Evolutionary conservation across 495 filamentous ascomycete species (phyloP).

Genomic region (Aspergillus heteromorphus): DNA sequence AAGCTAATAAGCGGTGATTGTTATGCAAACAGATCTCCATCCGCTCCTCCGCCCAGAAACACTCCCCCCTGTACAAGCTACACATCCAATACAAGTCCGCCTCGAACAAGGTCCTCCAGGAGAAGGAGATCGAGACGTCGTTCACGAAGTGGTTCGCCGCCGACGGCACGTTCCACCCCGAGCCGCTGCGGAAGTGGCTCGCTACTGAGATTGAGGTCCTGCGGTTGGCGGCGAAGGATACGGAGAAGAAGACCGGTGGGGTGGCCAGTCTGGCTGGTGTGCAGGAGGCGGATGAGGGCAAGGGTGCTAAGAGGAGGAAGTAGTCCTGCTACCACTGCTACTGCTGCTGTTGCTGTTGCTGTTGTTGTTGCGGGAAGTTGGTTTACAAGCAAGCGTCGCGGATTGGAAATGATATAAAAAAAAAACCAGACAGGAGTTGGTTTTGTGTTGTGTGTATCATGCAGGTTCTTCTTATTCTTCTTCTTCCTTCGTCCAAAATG

Average conservation of each 20-base stretch:
- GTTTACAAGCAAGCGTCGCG: background rate
- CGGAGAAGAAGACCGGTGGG: constrained; percentile 40
- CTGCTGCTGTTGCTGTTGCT: background rate
- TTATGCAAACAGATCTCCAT: constrained; percentile 65
- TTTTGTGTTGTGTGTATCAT: background rate
- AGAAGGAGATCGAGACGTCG: constrained; percentile 54
- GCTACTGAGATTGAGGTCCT: constrained; percentile 64
- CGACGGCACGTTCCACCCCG: constrained; percentile 73
- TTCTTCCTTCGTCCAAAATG: no score
- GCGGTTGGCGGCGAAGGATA: constrained; percentile 58
- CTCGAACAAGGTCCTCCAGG: constrained; percentile 36
- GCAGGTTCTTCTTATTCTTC: no score
- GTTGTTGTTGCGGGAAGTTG: background rate
- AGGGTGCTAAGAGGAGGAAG: constrained; percentile 10
- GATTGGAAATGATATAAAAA: no score
- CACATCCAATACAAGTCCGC: constrained; percentile 53
- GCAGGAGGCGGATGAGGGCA: constrained; percentile 2
- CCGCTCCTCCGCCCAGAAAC: constrained; percentile 63
- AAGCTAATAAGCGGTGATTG: no score
- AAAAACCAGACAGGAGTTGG: background rate
- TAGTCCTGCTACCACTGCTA: no score
- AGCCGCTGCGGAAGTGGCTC: constrained; percentile 79
- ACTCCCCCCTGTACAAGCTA: constrained; percentile 72
- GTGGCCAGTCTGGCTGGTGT: constrained; percentile 14
- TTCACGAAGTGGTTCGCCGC: constrained; percentile 86